Evolutionary conservation across 257 asterid species (phyloP).

Genomic region (Parsonsia alboflavescens): DNA sequence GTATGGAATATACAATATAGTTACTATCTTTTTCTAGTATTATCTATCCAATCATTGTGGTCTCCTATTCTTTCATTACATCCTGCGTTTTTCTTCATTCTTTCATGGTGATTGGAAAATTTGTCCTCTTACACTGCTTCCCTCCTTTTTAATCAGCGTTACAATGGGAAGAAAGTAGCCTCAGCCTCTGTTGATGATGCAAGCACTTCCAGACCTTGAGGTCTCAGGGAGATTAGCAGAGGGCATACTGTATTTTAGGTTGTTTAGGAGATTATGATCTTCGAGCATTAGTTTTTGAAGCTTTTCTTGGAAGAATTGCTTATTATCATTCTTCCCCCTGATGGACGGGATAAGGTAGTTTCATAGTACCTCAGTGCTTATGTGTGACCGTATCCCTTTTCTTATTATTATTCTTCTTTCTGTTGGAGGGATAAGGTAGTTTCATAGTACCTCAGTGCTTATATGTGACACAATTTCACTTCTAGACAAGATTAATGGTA

Average conservation of each 20-base stretch:
- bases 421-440: constrained; percentile 7
- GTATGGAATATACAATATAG: constrained; percentile 24
- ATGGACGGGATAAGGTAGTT: too few relatives aligned
- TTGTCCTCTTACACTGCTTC: neutral
- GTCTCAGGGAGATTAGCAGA: constrained; percentile 35
- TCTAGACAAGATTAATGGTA: constrained; percentile 7
- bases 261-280: constrained; percentile 21
- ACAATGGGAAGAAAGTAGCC: constrained; percentile 63
- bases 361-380: too few relatives aligned
- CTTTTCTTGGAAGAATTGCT: constrained; percentile 2
- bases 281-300: constrained; percentile 3
- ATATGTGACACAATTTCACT: constrained; percentile 11
- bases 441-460: constrained; percentile 5
- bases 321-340: neutral
- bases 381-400: neutral
- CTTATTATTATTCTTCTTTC: neutral
- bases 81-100: neutral
- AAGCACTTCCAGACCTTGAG: constrained; percentile 46
- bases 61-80: neutral
- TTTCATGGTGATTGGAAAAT: neutral
- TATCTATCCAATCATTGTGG: neutral
- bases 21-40: neutral
- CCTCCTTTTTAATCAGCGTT: constrained; percentile 53
- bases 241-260: constrained; percentile 28
- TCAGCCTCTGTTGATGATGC: constrained; percentile 55